These are phyloP conservation scores for Mayamaea pseudoterrestris DNA, from an alignment of 108 stramenopile genomes.

Conservation along the genomic window DNA sequence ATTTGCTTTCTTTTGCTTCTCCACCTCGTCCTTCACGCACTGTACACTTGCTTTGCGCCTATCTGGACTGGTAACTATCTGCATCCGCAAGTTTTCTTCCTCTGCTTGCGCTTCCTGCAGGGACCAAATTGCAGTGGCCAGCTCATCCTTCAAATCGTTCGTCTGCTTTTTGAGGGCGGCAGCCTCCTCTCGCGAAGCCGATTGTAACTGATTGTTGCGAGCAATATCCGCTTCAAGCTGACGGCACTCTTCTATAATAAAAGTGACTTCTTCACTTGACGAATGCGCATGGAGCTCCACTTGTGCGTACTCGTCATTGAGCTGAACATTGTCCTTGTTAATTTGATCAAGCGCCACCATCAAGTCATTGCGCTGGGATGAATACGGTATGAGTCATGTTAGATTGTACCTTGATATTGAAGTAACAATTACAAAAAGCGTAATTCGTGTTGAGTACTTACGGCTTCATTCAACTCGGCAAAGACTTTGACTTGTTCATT, in stretches of 20 bases:
- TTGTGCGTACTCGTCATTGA: conserved; percentile 34
- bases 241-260: conserved; percentile 58
- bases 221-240: conserved; percentile 74
- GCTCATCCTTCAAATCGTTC: conserved; percentile 69
- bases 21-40: conserved; percentile 23
- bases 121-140: conserved; percentile 52
- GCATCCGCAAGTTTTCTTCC: conserved; percentile 41
- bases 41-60: conserved; percentile 31
- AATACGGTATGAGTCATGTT: no score
- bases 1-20: conserved; percentile 8
- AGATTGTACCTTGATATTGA: background rate
- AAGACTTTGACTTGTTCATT: conserved; percentile 77
- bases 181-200: conserved; percentile 63
- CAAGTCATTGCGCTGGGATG: conserved; percentile 32
- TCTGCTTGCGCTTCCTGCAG: conserved; percentile 60
- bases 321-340: conserved; percentile 37
- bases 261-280: conserved; percentile 37
- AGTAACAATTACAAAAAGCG: conserved; percentile 1
- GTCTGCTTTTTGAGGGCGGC: conserved; percentile 59
- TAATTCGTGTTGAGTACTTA: background rate
- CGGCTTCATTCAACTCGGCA: conserved; percentile 44
- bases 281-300: conserved; percentile 19
- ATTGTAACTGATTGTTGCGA: conserved; percentile 66
- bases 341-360: conserved; percentile 51
- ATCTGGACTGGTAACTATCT: conserved; percentile 71